Conservation (phyloP, 2,329 filamentous ascomycete genomes). For the Monosporascus cannonballus region DNA sequence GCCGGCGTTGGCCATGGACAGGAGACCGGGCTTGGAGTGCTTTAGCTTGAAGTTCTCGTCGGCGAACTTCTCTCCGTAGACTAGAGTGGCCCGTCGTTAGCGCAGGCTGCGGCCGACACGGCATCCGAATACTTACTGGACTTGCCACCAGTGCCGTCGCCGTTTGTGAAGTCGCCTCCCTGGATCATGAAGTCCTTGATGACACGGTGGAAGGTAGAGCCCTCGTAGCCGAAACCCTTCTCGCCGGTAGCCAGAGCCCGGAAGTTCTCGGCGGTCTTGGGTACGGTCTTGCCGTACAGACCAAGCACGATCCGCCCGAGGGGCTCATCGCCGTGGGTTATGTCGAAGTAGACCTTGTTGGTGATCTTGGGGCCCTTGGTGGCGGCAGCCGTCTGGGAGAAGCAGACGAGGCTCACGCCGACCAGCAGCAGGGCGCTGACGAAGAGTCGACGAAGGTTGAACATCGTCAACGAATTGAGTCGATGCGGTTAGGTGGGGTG, state of each 20-base stretch:
- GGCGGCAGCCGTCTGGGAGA: constrained; percentile 68
- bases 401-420: constrained; percentile 67
- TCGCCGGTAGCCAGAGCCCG: constrained; percentile 77
- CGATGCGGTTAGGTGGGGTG: not conserved
- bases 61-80: constrained; percentile 77
- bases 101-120: not conserved
- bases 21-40: constrained; percentile 76
- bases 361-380: constrained; percentile 91
- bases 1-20: constrained; percentile 83
- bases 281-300: constrained; percentile 82
- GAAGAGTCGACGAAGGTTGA: constrained; percentile 64
- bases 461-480: constrained; percentile 50
- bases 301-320: constrained; percentile 74
- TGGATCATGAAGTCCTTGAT: constrained; percentile 92
- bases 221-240: constrained; percentile 80
- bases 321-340: constrained; percentile 67
- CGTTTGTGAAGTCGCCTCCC: constrained; percentile 81
- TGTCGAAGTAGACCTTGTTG: constrained; percentile 88
- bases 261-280: constrained; percentile 70
- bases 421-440: constrained; percentile 71
- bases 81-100: constrained; percentile 29
- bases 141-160: constrained; percentile 79
- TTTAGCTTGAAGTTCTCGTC: constrained; percentile 96
- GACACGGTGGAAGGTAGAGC: constrained; percentile 80
- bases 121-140: constrained; percentile 52